Evolutionary conservation across 805 yeast genomes (phyloP), one percentile per base, ranked within the genome.

Genomic region (Candida yuanshanica): DNA sequence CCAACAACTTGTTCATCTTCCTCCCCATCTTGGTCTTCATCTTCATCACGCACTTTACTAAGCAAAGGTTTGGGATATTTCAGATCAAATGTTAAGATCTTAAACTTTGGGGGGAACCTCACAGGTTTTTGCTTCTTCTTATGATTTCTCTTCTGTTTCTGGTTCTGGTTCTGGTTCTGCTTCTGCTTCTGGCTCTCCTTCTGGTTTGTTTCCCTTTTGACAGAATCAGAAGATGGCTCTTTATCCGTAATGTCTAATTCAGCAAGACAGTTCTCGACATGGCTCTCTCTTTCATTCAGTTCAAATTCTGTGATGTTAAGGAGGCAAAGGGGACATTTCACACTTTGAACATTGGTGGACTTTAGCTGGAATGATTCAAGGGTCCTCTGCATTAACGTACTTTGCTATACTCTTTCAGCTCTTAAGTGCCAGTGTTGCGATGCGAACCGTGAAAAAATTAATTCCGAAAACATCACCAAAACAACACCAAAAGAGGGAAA

Each of bases 291-390:
- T 21, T 65, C 68, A 24, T 64, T 65, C 6, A 78, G 44, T 3
- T 62, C 52, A 16, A 74, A 57, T 2, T 43, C 43, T 2, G 70
- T 60, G 18, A 81, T 47, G 33, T 67, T 56, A 2, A 60, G 39
- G 7, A 45, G 41, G 48, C 88, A 81, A 1, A 80, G 56, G 0
- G 86, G 87, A 51, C 88, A 81, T 7, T 32, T 41, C 1, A 38
- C 32, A 2, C 20, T 26, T 2, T 39, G 33, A 7, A 20, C 26
- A 13, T 7, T 22, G 20, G 20, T 8, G 7, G 26, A 16, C 21
- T 17, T 17, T 3, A 10, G 16, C 33, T 35, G 33, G 11, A 35
- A 23, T 17, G 36, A 32, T 36, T 42, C 38, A 6, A 42, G 36
- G 6, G 45, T 42, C 23, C 25, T 24, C 23, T 42, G 45, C 45